Conservation (phyloP, 495 filamentous ascomycete genomes). For the Daldinia bambusicola region DNA sequence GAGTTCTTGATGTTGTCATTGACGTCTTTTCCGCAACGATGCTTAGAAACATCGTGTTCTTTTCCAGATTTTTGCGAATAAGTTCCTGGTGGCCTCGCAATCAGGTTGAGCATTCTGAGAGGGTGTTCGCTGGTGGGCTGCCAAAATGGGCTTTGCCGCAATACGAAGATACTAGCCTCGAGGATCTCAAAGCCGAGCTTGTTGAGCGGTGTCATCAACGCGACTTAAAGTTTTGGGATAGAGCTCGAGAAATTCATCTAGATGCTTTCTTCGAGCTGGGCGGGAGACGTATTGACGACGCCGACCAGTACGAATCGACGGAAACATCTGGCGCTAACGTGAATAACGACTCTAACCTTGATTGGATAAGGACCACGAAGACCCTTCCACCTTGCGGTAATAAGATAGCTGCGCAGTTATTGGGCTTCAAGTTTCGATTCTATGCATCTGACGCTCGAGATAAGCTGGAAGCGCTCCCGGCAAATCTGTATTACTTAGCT, state of each 20-base stretch:
- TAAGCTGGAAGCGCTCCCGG: slow-evolving; percentile 74
- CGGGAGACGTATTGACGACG: slow-evolving; percentile 64
- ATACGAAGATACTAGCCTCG: slow-evolving; percentile 69
- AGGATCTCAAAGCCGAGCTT: slow-evolving; percentile 49
- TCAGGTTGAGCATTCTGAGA: slow-evolving; percentile 48
- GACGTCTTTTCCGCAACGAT: slow-evolving; percentile 89
- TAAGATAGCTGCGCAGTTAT: slow-evolving; percentile 87
- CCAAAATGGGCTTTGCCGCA: slow-evolving; percentile 85
- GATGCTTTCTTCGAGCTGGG: slow-evolving; percentile 89
- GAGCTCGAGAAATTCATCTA: slow-evolving; percentile 77
- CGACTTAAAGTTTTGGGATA: slow-evolving; percentile 83
- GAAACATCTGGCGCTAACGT: slow-evolving; percentile 53
- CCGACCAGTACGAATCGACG: slow-evolving; percentile 59
- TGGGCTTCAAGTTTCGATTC: slow-evolving; percentile 97
- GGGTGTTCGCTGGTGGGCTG: slow-evolving; percentile 63
- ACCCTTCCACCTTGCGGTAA: slow-evolving; percentile 88
- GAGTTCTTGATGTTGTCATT: slow-evolving; percentile 90
- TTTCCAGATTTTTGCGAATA: slow-evolving; percentile 85
- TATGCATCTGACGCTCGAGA: slow-evolving; percentile 80
- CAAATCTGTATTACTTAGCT: slow-evolving; percentile 90
- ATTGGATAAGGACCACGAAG: slow-evolving; percentile 81
- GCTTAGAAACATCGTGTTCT: slow-evolving; percentile 87
- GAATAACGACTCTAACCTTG: slow-evolving; percentile 55
- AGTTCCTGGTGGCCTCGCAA: slow-evolving; percentile 98
- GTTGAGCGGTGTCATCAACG: slow-evolving; percentile 65